These are phyloP conservation scores for Micractinium sp. DNA, from an alignment of 139 green algal species.

Conservation along the genomic window DNA sequence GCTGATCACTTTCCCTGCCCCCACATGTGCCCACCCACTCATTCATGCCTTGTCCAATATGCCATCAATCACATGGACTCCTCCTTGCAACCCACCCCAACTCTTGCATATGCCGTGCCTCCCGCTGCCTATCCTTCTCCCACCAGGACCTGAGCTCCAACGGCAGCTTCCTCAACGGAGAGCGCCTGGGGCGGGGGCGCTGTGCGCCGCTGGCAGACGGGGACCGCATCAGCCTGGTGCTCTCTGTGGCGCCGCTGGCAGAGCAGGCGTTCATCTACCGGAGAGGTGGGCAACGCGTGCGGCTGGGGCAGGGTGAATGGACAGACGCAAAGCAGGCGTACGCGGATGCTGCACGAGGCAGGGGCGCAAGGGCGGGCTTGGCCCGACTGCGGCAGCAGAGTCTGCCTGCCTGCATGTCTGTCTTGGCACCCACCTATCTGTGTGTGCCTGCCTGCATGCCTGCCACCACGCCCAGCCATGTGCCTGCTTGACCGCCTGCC, in stretches of 20 bases:
- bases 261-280: constrained; percentile 61
- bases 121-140: not conserved
- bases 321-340: not conserved
- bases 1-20: too few species aligned
- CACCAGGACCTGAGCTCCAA: constrained; percentile 74
- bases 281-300: not conserved
- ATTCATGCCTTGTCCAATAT: not conserved
- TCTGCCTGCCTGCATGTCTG: too few species aligned
- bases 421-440: not conserved
- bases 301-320: not conserved
- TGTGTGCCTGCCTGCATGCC: not conserved
- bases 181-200: constrained; percentile 37
- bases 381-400: too few species aligned
- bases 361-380: too few species aligned
- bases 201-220: constrained; percentile 46
- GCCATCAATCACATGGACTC: not conserved
- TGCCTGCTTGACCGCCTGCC: not conserved
- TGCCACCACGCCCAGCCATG: not conserved
- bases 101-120: not conserved
- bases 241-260: constrained; percentile 67
- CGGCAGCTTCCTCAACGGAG: constrained; percentile 70
- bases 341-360: too few species aligned
- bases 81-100: not conserved
- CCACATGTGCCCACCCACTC: too few species aligned
- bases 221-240: constrained; percentile 66